phyloP scores from a whole-genome alignment of 495 filamentous ascomycete species.

The Aspergillus haitiensis region DNA sequence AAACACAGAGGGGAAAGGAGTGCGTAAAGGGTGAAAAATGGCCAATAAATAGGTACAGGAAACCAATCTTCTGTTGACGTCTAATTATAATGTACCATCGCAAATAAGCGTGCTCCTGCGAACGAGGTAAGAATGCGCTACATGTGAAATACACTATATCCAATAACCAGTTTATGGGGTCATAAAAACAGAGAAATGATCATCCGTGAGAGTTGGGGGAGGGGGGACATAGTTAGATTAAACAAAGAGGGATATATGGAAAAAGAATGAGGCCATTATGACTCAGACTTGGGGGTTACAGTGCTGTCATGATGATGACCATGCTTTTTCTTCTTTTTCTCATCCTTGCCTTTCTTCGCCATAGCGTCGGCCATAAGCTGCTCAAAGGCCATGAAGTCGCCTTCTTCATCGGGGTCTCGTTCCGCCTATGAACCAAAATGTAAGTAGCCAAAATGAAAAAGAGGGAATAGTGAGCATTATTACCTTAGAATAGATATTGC shows the following conservation, averaged over 20 bases:
- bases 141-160: slow-evolving; percentile 18
- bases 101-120: slow-evolving; percentile 8
- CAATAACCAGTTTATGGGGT: slow-evolving; percentile 6
- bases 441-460: slow-evolving; percentile 12
- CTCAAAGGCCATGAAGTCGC: slow-evolving; percentile 98
- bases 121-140: slow-evolving; percentile 16
- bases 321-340: slow-evolving; percentile 69
- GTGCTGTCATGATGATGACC: slow-evolving; percentile 15
- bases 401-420: slow-evolving; percentile 92
- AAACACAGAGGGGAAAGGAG: not conserved
- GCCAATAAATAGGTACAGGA: slow-evolving; percentile 8
- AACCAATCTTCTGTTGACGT: slow-evolving; percentile 2
- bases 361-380: slow-evolving; percentile 96
- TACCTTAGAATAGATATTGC: slow-evolving; percentile 87
- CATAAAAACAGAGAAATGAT: not conserved
- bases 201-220: not conserved
- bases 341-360: slow-evolving; percentile 82
- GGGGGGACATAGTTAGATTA: not conserved
- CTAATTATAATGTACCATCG: slow-evolving; percentile 8
- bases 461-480: not conserved
- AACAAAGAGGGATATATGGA: not conserved
- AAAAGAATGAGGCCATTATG: slow-evolving; percentile 5
- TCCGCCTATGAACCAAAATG: slow-evolving; percentile 61
- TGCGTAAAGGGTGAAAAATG: slow-evolving; percentile 3
- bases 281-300: slow-evolving; percentile 12